These are phyloP conservation scores for Debaryomyces hansenii DNA, from an alignment of 805 yeast species.

Conservation along the genomic window DNA sequence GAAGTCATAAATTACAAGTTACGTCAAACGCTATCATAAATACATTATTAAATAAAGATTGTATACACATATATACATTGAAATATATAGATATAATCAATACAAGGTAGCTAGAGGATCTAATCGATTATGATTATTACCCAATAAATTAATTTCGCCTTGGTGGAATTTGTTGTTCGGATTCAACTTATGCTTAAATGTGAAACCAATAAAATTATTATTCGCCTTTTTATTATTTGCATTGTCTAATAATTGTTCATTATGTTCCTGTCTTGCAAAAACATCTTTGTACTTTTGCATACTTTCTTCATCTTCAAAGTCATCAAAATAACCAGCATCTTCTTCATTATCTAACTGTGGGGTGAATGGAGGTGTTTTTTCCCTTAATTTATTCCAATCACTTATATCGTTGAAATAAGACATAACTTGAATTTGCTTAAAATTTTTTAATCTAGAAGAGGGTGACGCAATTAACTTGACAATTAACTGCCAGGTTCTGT, in stretches of 20 bases:
- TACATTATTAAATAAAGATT: not conserved
- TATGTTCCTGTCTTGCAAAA: constrained; percentile 83
- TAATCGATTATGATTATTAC: constrained; percentile 23
- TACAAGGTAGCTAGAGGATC: constrained; percentile 47
- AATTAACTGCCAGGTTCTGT: constrained; percentile 92
- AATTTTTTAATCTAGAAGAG: constrained; percentile 67
- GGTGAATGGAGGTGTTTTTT: constrained; percentile 85
- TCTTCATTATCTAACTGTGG: constrained; percentile 96
- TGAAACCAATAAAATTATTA: constrained; percentile 84
- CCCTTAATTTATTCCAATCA: constrained; percentile 71
- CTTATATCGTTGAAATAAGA: constrained; percentile 77
- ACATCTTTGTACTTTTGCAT: constrained; percentile 98
- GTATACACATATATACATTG: not conserved
- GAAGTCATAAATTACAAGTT: constrained; percentile 27
- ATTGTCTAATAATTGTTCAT: constrained; percentile 75
- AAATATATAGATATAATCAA: constrained; percentile 11
- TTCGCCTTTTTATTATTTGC: constrained; percentile 47
- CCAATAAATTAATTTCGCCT: constrained; percentile 38
- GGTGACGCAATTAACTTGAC: constrained; percentile 80
- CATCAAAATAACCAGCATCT: constrained; percentile 98
- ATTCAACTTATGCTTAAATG: constrained; percentile 80
- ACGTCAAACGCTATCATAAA: not conserved
- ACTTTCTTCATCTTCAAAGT: constrained; percentile 92
- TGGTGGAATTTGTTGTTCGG: constrained; percentile 49
- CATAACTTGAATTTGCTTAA: constrained; percentile 77